Conservation (phyloP, 371 early-diverging fungal species). For the Funneliformis caledonium region DNA sequence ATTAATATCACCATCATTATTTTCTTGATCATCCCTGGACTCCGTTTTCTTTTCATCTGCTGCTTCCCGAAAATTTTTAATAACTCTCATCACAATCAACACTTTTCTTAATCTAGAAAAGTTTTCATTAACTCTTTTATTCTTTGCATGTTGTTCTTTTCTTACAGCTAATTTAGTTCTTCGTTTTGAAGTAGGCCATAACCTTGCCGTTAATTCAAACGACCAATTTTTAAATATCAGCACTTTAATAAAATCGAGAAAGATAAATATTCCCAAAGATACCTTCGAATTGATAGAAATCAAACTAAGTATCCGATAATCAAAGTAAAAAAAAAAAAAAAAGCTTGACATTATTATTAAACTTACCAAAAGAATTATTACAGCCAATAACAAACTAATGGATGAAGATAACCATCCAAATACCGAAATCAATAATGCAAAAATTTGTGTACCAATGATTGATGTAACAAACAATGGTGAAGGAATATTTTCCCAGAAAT, state of each 20-base stretch:
- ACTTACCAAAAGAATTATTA: slow-evolving; percentile 53
- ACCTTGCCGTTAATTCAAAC: slow-evolving; percentile 70
- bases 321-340: too few species aligned
- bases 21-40: neutral
- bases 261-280: slow-evolving; percentile 39
- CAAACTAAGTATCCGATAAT: too few species aligned
- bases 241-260: slow-evolving; percentile 84
- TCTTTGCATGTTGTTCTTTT: slow-evolving; percentile 50
- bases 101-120: slow-evolving; percentile 45
- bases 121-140: slow-evolving; percentile 45
- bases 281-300: too few species aligned
- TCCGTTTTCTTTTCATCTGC: neutral
- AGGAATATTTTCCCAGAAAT: slow-evolving; percentile 87
- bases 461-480: slow-evolving; percentile 78
- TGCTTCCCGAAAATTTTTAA: slow-evolving; percentile 40
- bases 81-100: slow-evolving; percentile 45
- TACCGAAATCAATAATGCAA: slow-evolving; percentile 88
- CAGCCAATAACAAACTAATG: slow-evolving; percentile 60
- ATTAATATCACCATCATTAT: too few species aligned
- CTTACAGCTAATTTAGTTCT: slow-evolving; percentile 60
- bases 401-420: slow-evolving; percentile 68
- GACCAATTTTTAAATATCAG: slow-evolving; percentile 70
- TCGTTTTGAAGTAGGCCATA: slow-evolving; percentile 70
- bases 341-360: slow-evolving; percentile 46
- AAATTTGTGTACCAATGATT: slow-evolving; percentile 87